A percentile compares a stretch with the other conserved stretches of the same genome.
Evolutionary conservation across 2,329 filamentous ascomycete species (phyloP).

Genomic region (Macroventuria anomochaeta): DNA sequence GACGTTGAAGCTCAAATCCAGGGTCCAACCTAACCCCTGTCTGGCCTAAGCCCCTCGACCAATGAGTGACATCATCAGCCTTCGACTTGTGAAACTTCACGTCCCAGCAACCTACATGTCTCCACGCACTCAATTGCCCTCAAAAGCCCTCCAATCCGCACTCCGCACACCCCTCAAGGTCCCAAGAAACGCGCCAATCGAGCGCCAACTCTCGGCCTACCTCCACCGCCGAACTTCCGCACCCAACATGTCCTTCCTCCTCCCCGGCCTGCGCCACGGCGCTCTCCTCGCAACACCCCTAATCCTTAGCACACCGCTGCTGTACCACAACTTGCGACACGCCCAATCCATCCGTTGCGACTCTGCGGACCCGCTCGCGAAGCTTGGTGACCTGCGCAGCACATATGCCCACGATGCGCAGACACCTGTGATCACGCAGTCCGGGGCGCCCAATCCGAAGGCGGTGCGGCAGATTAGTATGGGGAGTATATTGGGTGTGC

Average conservation of each 20-base stretch:
- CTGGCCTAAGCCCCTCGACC: slow-evolving; percentile 25
- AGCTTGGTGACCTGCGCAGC: slow-evolving; percentile 46
- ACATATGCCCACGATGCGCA: slow-evolving; percentile 50
- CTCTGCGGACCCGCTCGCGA: slow-evolving; percentile 40
- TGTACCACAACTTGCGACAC: slow-evolving; percentile 35
- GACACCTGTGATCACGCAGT: slow-evolving; percentile 48
- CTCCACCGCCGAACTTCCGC: slow-evolving; percentile 22
- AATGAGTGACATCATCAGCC: slow-evolving; percentile 46
- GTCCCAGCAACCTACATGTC: slow-evolving; percentile 4
- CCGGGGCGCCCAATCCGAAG: slow-evolving; percentile 50
- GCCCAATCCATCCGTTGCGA: slow-evolving; percentile 48
- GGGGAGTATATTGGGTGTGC: slow-evolving; percentile 54
- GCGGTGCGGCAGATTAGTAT: slow-evolving; percentile 54
- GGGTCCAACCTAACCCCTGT: slow-evolving; percentile 31
- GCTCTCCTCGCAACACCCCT: slow-evolving; percentile 47
- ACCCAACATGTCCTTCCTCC: slow-evolving; percentile 48
- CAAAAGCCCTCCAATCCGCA: not conserved
- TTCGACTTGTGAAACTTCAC: not conserved
- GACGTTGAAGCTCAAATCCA: slow-evolving; percentile 32
- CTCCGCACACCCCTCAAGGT: slow-evolving; percentile 3
- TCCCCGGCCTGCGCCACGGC: slow-evolving; percentile 50
- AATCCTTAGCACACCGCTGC: slow-evolving; percentile 42
- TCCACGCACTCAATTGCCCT: slow-evolving; percentile 13
- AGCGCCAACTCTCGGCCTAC: slow-evolving; percentile 27
- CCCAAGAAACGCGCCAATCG: slow-evolving; percentile 11